Base-by-base conservation (phyloP, 192 early-diverging fungal genomes). In the Podila horticola region DNA sequence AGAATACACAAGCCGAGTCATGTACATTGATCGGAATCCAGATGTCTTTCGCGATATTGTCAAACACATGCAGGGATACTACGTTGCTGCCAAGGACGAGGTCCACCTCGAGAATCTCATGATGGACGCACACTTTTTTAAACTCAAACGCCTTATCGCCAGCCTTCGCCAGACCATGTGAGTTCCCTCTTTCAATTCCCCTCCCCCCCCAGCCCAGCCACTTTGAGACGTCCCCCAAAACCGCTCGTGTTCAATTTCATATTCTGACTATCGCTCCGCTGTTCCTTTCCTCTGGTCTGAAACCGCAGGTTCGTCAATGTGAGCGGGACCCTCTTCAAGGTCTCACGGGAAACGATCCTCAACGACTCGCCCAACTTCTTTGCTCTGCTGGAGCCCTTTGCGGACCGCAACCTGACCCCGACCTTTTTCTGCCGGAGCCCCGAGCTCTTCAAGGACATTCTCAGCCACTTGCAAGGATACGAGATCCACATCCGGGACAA, bases 401-500 rank as follows among this genome's bases (percentile, higher is more conserved):
- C 69, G 10, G 72, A 73, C 22, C 63, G 69, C 8, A 75, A 72
- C 24, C 55, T 71, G 4, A 77, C 67, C 0, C 69, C 72, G 15
- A 68, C 68, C 1, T 76, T 72, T 62, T 73, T 83, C 34, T 76
- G 86, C 64, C 82, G 89, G 52, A 83, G 84, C 15, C 89, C 89
- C 0, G 87, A 90, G 17, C 75, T 85, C 19, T 90, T 90, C 75
- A 73, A 71, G 24, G 89, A 88, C 26, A 86, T 90, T 36, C 36
- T 90, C 15, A 73, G 74, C 30, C 88, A 88, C 79, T 72, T 90
- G 5, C 83, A 86, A 61, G 89, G 89, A 19, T 90, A 90, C 31
- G 84, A 87, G 9, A 84, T 90, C n/a, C 65, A 79, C 17, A 84
- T 90, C 55, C 74, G 81, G 55, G 86, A 88, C 61, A 88, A 85